Evolutionary conservation across 257 asterid species (phyloP), one percentile per base, ranked within the genome.

Genomic region (Solanum peruvianum): DNA sequence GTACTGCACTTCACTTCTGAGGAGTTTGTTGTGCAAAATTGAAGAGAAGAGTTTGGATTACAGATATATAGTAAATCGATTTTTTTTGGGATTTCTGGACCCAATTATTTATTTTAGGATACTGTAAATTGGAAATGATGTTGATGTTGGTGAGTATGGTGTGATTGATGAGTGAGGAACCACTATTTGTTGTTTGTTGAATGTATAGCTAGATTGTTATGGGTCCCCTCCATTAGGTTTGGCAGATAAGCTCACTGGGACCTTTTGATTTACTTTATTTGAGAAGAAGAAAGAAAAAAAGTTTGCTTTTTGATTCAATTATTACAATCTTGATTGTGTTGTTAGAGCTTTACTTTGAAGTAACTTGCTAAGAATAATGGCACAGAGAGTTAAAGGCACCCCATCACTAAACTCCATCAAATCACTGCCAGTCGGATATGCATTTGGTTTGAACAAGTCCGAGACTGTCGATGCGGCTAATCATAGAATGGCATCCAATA

Each of bases 211-310:
- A 88, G 82, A 72, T 81, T 85, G 72, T 69, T 42, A 88, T 91
- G 95, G 95, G 96, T 90, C 97, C 98, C 95, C 95, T 93, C 96
- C 97, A 92, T 93, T 92, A 89, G 89, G 94, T 91, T 92, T 62
- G 92, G 93, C 94, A 88, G 95, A 90, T 91, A 93, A 92, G 93
- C 88, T 85, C 75, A n/a, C 93, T 94, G 96, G 98, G 97, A 82
- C 91, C 96, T 91, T 87, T 91, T 89, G 92, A 90, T 90, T 92
- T 90, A 89, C 97, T 89, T 92, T 95, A 92, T 90, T 80, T 66
- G 83, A 86, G 90, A 73, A 84, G 90, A 89, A 91, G 86, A 86
- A 66, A 89, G 7, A 91, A 88, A 91, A 37, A 91, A 92, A 82
- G 91, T 86, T 91, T 89, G 87, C 91, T 85, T 95, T 94, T 89